Evolutionary conservation across 306 rosid genomes (phyloP).

Genomic region (Dryas alaskensis): DNA sequence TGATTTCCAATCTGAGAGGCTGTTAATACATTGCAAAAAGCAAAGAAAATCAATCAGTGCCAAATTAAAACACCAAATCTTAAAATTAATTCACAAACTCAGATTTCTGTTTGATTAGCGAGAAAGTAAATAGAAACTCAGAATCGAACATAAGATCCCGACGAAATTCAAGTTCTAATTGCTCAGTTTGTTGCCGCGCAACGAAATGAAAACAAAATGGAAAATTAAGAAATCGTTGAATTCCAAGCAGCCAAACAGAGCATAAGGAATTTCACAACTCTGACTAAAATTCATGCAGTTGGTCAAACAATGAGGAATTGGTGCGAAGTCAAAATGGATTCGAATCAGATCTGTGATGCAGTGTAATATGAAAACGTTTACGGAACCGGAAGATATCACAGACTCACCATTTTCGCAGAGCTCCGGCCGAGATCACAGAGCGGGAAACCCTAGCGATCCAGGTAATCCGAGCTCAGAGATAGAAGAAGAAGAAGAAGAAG

Average conservation of each 20-base stretch:
- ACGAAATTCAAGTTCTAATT: constrained; percentile 14
- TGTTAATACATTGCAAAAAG: constrained; percentile 42
- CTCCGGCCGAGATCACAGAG: constrained; percentile 38
- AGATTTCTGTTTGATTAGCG: background rate
- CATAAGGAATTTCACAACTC: constrained; percentile 18
- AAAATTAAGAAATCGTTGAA: background rate
- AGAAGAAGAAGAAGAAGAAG: constrained; percentile 14
- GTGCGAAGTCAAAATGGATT: constrained; percentile 43
- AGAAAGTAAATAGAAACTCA: background rate
- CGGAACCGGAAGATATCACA: constrained; percentile 25
- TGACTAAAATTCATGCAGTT: constrained; percentile 17
- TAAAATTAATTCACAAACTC: background rate
- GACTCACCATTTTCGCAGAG: constrained; percentile 76
- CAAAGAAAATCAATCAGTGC: constrained; percentile 41
- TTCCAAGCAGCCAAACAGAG: constrained; percentile 21
- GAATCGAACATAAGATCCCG: constrained; percentile 46
- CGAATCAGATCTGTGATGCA: constrained; percentile 62
- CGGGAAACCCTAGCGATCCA: constrained; percentile 39
- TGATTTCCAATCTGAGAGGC: constrained; percentile 99
- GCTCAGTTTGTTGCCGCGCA: constrained; percentile 9
- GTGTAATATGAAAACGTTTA: constrained; percentile 22
- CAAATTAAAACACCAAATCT: constrained; percentile 19
- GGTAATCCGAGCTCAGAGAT: constrained; percentile 38
- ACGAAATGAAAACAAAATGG: constrained; percentile 11
- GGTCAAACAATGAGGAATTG: constrained; percentile 19